Evolutionary conservation across 768 basidiomycete genomes (phyloP).

Genomic region (Agaricus sinodeliciosus): DNA sequence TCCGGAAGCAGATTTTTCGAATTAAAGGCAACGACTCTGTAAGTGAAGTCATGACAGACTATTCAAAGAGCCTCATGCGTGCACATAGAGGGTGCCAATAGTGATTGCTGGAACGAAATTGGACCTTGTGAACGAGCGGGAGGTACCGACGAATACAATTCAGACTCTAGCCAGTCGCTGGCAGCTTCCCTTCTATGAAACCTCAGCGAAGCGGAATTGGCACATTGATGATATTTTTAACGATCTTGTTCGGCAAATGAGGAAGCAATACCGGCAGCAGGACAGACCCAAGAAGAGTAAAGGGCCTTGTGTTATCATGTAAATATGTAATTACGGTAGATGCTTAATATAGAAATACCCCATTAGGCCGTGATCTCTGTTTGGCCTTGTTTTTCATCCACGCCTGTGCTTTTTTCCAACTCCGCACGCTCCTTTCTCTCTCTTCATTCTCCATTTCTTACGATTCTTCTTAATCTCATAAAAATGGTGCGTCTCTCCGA

Average conservation of each 20-base stretch:
- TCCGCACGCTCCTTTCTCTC: slow-evolving; percentile 9
- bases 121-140: slow-evolving; percentile 75
- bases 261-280: slow-evolving; percentile 46
- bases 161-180: slow-evolving; percentile 58
- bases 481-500: slow-evolving; percentile 18
- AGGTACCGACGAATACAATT: slow-evolving; percentile 61
- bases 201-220: slow-evolving; percentile 84
- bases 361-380: slow-evolving; percentile 9
- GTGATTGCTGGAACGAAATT: slow-evolving; percentile 84
- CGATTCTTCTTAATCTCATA: slow-evolving; percentile 1
- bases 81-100: slow-evolving; percentile 57
- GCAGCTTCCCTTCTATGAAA: slow-evolving; percentile 78
- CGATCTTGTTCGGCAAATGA: slow-evolving; percentile 72
- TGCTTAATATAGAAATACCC: not conserved
- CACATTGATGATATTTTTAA: slow-evolving; percentile 75
- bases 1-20: slow-evolving; percentile 76
- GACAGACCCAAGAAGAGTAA: slow-evolving; percentile 22
- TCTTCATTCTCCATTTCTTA: not conserved
- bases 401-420: slow-evolving; percentile 9
- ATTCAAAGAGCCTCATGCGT: not conserved
- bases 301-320: slow-evolving; percentile 37
- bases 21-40: slow-evolving; percentile 70
- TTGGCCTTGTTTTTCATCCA: slow-evolving; percentile 17
- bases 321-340: slow-evolving; percentile 27
- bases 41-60: slow-evolving; percentile 2